Evolutionary conservation across 805 yeast species (phyloP).

Genomic region (Starmerella stellata): DNA sequence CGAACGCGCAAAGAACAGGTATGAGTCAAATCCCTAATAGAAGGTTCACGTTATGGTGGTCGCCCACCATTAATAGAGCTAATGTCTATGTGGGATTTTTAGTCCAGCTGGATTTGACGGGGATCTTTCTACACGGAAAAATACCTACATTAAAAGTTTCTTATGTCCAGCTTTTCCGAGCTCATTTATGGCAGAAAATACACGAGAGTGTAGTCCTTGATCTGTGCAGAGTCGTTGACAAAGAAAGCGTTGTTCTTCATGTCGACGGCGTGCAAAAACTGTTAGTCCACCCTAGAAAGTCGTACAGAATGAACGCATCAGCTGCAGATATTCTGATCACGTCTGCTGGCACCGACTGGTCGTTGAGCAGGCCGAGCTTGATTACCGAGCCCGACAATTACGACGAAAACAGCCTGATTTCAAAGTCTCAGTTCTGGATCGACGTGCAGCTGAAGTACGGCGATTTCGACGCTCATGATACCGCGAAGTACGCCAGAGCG

Average conservation of each 20-base stretch:
- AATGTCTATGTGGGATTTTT: constrained; percentile 94
- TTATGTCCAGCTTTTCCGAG: constrained; percentile 85
- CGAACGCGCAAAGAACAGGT: constrained; percentile 96
- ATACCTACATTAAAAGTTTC: constrained; percentile 94
- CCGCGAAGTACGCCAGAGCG: constrained; percentile 80
- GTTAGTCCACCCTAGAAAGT: constrained; percentile 89
- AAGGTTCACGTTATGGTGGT: constrained; percentile 97
- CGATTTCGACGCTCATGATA: constrained; percentile 94
- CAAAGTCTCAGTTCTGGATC: constrained; percentile 63
- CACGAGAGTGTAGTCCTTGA: constrained; percentile 92
- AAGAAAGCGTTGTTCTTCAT: constrained; percentile 63
- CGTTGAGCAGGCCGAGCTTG: constrained; percentile 55
- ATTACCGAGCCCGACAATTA: constrained; percentile 59
- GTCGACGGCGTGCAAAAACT: constrained; percentile 77
- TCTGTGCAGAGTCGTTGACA: constrained; percentile 77
- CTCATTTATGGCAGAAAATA: constrained; percentile 97
- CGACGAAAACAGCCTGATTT: constrained; percentile 27
- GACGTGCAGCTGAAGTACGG: constrained; percentile 93
- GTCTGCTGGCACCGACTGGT: constrained; percentile 42
- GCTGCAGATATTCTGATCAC: constrained; percentile 74
- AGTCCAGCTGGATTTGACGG: constrained; percentile 90
- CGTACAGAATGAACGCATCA: constrained; percentile 92
- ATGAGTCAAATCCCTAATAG: constrained; percentile 94
- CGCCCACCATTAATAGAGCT: constrained; percentile 95
- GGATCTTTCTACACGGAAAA: constrained; percentile 92